Conservation (phyloP, 2,329 filamentous ascomycete genomes). For the Epichloe baconii region DNA sequence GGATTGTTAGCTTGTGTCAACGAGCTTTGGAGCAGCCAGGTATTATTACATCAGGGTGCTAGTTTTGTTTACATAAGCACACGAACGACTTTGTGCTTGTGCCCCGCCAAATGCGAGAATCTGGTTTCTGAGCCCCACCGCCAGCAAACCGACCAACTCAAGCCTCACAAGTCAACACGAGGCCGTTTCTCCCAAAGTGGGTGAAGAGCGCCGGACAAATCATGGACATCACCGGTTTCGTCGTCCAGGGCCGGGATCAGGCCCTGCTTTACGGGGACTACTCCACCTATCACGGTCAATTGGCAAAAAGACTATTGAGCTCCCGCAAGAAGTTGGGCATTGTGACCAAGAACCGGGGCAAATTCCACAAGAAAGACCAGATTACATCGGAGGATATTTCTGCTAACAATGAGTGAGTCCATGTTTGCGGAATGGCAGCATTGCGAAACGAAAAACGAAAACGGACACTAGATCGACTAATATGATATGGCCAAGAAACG, state of each 20-base stretch:
- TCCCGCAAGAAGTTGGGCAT: slow-evolving; percentile 75
- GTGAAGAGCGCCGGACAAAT: background rate
- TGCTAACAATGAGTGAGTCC: slow-evolving; percentile 4
- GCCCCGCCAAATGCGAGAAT: background rate
- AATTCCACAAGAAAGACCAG: slow-evolving; percentile 59
- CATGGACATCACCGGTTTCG: slow-evolving; percentile 86
- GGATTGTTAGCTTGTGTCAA: no score
- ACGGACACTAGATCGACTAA: background rate
- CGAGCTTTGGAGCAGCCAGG: no score
- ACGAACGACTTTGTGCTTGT: background rate
- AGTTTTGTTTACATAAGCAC: background rate
- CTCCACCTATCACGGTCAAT: slow-evolving; percentile 66
- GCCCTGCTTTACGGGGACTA: slow-evolving; percentile 84
- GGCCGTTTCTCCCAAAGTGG: background rate
- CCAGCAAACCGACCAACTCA: background rate
- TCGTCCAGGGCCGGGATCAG: slow-evolving; percentile 67
- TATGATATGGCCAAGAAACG: slow-evolving; percentile 40
- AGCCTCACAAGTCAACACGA: background rate
- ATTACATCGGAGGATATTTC: slow-evolving; percentile 65
- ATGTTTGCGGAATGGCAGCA: background rate
- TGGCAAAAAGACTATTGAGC: slow-evolving; percentile 70
- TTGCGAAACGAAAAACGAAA: slow-evolving; percentile 6
- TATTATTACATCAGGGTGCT: background rate
- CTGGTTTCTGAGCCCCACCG: background rate
- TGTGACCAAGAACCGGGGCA: slow-evolving; percentile 72